Conservation (phyloP, 805 yeast genomes). For the Diddensiella caesifluorescens region DNA sequence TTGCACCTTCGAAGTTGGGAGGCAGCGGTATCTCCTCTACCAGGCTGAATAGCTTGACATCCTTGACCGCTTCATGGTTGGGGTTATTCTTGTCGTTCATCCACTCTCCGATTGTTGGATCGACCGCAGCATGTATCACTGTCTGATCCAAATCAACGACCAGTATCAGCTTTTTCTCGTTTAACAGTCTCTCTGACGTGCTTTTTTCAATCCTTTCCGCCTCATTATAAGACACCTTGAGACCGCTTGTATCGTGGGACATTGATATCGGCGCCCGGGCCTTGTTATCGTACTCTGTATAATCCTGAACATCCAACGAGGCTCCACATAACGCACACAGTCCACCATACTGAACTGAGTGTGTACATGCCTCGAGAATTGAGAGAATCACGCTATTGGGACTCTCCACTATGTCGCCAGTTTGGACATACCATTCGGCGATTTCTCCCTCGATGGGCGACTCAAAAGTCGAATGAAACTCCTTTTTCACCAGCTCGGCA, state of each 20-base stretch:
- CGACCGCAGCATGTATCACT: conserved; percentile 95
- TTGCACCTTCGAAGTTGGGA: conserved; percentile 50
- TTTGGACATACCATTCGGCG: conserved; percentile 42
- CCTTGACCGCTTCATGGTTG: conserved; percentile 76
- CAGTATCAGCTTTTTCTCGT: conserved; percentile 66
- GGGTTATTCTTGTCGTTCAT: conserved; percentile 80
- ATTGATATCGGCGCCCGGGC: conserved; percentile 80
- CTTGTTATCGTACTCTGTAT: conserved; percentile 59
- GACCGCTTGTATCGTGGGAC: conserved; percentile 82
- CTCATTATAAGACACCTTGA: conserved; percentile 78
- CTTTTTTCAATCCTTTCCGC: conserved; percentile 76
- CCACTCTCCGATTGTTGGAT: conserved; percentile 97
- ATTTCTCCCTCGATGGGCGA: conserved; percentile 75
- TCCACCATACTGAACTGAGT: conserved; percentile 91
- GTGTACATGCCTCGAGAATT: conserved; percentile 80
- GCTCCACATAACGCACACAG: conserved; percentile 90
- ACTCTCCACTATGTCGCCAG: conserved; percentile 54
- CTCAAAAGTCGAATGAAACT: conserved; percentile 53
- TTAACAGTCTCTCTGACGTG: conserved; percentile 54
- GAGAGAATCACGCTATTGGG: conserved; percentile 46
- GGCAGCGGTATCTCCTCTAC: conserved; percentile 48
- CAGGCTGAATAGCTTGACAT: conserved; percentile 69
- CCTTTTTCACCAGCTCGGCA: conserved; percentile 30
- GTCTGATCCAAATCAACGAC: conserved; percentile 98
- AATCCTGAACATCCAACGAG: conserved; percentile 65